Percentiles rank a stretch among this genome's conserved stretches.
Conservation (phyloP, 495 filamentous ascomycete species). For the Geoglossum glabrum region DNA sequence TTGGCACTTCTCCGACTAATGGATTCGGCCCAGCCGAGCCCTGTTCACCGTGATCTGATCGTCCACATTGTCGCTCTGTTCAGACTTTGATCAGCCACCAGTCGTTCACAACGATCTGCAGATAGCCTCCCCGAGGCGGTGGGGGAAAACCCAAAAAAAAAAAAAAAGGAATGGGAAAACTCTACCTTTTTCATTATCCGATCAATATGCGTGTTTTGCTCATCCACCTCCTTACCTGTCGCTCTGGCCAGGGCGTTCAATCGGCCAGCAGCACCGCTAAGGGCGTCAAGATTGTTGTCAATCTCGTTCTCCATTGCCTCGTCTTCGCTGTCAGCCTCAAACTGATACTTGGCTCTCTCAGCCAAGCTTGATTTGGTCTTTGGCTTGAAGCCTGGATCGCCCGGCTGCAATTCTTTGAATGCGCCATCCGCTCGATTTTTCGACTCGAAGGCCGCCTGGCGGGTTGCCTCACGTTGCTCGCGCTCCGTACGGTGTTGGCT, state of each 20-base stretch:
- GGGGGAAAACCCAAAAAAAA: not conserved
- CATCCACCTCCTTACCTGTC: constrained; percentile 52
- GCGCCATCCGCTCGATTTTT: constrained; percentile 39
- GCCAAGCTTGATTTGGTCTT: constrained; percentile 32
- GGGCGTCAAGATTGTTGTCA: constrained; percentile 38
- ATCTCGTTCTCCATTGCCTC: constrained; percentile 61
- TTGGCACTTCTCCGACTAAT: constrained; percentile 11
- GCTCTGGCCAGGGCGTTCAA: constrained; percentile 48
- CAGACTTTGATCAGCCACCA: constrained; percentile 14
- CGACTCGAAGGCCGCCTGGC: constrained; percentile 38
- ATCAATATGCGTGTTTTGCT: constrained; percentile 54
- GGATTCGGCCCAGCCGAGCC: constrained; percentile 41
- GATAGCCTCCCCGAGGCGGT: not conserved
- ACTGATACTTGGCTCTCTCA: constrained; percentile 58
- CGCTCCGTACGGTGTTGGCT: constrained; percentile 45
- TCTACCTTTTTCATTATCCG: constrained; percentile 51
- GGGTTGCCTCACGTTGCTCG: constrained; percentile 43
- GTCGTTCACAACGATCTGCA: not conserved
- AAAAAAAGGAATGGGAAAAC: not conserved
- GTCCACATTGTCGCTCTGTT: constrained; percentile 45
- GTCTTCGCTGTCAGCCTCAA: constrained; percentile 56
- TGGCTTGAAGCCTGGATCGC: constrained; percentile 10
- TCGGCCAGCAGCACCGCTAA: constrained; percentile 36
- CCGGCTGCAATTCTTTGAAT: constrained; percentile 29
- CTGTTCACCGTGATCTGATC: constrained; percentile 52